Base-by-base conservation (phyloP, 169 alveolate species). In the Plasmodium gallinaceum region DNA sequence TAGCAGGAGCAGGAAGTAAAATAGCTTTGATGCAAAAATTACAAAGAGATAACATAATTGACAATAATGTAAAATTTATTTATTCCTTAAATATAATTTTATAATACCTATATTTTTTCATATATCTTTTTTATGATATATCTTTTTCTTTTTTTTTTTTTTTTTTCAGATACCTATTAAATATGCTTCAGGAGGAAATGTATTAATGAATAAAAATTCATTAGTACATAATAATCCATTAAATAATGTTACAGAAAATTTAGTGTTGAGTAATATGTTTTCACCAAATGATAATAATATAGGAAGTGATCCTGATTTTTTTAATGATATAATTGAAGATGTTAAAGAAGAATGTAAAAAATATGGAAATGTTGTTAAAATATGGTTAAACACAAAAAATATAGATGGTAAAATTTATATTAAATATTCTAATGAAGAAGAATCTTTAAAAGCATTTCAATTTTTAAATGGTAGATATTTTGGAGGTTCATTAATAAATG, bases 321-420 rank as follows among this genome's bases (percentile, higher is more conserved):
- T 96, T 72, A 94, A 73, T 16, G 98, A 96, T 42, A 93, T 96
- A 60, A 89, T 88, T 73, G 98, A 94, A n/a, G 98, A 96, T 78
- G 98, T 96, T 52, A 92, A 72, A 74, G 97, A 92, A 58, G 98
- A 96, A 88, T 96, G 98, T 78, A 90, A 71, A 26, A 96, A 96
- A 73, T 95, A 95, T 94, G 98, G 98, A 1, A 92, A 91, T 39
- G 95, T 96, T 24, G 69, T 89, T 48, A 88, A 86, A 58, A 96
- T 96, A 16, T 96, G 93, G 93, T 52, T 96, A 57, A 92, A 95
- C 74, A 88, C 92, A 22, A 75, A 88, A 46, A 93, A 74, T 24
- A 80, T 88, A 16, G 97, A 96, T 69, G 98, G 98, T 61, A 96
- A 95, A 73, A 96, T 96, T 10, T 96, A 95, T 91, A 95, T 96